Evolutionary conservation across 208 protist species (phyloP).

Genomic region (Acanthamoeba royreba): DNA sequence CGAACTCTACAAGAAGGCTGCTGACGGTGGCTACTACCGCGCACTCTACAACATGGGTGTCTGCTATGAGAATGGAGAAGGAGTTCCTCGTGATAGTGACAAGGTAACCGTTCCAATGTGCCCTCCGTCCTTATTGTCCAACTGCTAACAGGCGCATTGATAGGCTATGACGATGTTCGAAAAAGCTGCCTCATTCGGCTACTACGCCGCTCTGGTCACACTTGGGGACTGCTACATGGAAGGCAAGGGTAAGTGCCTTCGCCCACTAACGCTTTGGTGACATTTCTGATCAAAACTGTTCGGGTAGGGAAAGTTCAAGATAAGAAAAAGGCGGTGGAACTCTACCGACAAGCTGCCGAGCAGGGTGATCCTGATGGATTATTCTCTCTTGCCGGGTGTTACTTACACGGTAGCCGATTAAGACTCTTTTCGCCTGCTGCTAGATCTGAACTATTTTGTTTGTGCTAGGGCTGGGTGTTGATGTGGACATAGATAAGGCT

Average conservation of each 20-base stretch:
- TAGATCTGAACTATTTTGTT: not conserved
- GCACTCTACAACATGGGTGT: not conserved
- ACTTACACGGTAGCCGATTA: not conserved
- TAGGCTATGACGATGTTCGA: not conserved
- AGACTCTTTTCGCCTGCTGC: not conserved
- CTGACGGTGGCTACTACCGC: not conserved
- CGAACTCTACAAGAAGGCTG: not conserved
- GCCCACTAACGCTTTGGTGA: not conserved
- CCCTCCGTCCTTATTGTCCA: too few relatives aligned
- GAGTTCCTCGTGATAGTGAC: not conserved
- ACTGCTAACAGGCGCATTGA: too few relatives aligned
- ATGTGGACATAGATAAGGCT: not conserved
- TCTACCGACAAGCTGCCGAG: not conserved
- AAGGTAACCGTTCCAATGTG: too few relatives aligned
- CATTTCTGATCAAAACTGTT: not conserved
- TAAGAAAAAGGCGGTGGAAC: not conserved
- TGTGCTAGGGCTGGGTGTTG: not conserved
- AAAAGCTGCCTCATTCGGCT: not conserved
- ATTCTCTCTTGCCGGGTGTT: not conserved
- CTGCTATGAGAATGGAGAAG: not conserved
- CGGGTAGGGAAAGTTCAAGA: not conserved
- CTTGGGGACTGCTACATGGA: not conserved
- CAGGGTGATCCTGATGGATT: not conserved
- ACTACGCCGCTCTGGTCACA: not conserved
- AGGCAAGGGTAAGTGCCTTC: not conserved